phyloP scores from a whole-genome alignment of 2,329 filamentous ascomycete species.

The Paraphoma sp. region DNA sequence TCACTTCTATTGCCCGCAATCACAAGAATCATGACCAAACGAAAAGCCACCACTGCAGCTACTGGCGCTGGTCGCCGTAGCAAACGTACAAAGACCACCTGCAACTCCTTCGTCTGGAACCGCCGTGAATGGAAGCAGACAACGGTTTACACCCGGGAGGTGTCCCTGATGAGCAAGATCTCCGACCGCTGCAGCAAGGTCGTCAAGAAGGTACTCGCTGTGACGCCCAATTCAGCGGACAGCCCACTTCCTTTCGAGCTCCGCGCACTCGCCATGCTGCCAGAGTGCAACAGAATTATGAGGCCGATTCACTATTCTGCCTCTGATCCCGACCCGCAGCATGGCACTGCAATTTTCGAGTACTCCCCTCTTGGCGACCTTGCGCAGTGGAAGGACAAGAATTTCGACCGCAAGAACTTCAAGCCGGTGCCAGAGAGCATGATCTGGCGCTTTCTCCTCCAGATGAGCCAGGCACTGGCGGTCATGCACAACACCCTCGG shows the following conservation, averaged over 20 bases:
- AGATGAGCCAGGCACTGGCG: conserved; percentile 35
- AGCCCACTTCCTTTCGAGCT: conserved; percentile 20
- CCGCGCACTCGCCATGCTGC: conserved; percentile 14
- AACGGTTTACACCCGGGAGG: conserved; percentile 1
- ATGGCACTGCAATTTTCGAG: conserved; percentile 25
- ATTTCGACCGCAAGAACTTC: conserved; percentile 16
- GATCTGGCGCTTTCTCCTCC: conserved; percentile 38
- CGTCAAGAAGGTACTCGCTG: conserved; percentile 26
- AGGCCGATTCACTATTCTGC: conserved; percentile 14
- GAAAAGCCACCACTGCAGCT: conserved; percentile 1
- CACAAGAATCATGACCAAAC: conserved; percentile 7
- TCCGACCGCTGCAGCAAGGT: conserved; percentile 12
- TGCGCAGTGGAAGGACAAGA: conserved; percentile 18
- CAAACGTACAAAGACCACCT: background rate
- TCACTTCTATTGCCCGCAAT: background rate
- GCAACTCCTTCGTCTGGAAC: conserved; percentile 9
- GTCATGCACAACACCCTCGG: conserved; percentile 30
- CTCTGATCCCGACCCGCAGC: conserved; percentile 6
- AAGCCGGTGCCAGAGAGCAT: conserved; percentile 32
- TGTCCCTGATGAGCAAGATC: conserved; percentile 11
- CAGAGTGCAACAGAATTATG: conserved; percentile 26
- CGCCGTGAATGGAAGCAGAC: conserved; percentile 12
- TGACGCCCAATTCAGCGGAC: conserved; percentile 2
- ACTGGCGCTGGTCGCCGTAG: background rate
- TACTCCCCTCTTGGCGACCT: conserved; percentile 31